phyloP scores from a whole-genome alignment of 164 flowering plant species.

The Vitis vinifera region ASM3070453v1 NC_081809.1:9995501-9996000 shows the following conservation, averaged over 20 bases:
- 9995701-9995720: slow-evolving; percentile 29
- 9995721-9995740: slow-evolving; percentile 74
- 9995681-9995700: not conserved
- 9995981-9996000: slow-evolving; percentile 32
- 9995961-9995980: slow-evolving; percentile 25
- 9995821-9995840: slow-evolving; percentile 28
- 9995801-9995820: slow-evolving; percentile 33
- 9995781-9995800: slow-evolving; percentile 19
- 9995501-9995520: slow-evolving; percentile 28
- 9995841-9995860: too few species aligned
- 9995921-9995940: slow-evolving; percentile 58
- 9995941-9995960: slow-evolving; percentile 45
- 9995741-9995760: slow-evolving; percentile 39
- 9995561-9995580: slow-evolving; percentile 85
- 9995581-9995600: slow-evolving; percentile 8
- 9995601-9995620: not conserved
- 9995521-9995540: slow-evolving; percentile 92
- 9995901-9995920: slow-evolving; percentile 62
- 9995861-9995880: slow-evolving; percentile 1
- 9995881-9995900: slow-evolving; percentile 72
- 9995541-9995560: slow-evolving; percentile 86
- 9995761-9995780: not conserved
- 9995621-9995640: slow-evolving; percentile 98
- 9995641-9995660: slow-evolving; percentile 23
- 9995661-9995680: slow-evolving; percentile 6